These are phyloP conservation scores for Fusarium liriodendri DNA, from an alignment of 2,329 filamentous ascomycete genomes.

Conservation along the genomic window DNA sequence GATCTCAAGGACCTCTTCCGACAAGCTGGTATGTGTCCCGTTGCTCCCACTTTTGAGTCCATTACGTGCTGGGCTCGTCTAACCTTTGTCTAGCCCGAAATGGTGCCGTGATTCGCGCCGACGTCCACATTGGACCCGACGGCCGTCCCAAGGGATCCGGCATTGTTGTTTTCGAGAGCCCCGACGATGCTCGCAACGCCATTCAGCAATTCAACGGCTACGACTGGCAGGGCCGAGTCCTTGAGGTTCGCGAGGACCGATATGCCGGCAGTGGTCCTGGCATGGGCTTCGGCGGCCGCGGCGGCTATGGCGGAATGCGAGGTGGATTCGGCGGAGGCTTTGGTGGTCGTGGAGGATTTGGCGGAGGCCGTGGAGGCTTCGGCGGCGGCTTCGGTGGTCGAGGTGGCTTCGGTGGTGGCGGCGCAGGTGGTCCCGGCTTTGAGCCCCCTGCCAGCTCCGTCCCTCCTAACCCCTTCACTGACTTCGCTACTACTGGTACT, in stretches of 20 bases:
- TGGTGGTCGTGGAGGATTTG: constrained; percentile 65
- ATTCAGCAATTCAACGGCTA: constrained; percentile 99
- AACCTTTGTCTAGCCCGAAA: constrained; percentile 58
- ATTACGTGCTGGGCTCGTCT: constrained; percentile 12
- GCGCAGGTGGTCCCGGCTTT: constrained; percentile 50
- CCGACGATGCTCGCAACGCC: constrained; percentile 93
- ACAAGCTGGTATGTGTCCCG: constrained; percentile 82
- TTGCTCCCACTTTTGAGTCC: neutral
- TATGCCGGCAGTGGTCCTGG: constrained; percentile 76
- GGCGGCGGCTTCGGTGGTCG: constrained; percentile 55
- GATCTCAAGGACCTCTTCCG: constrained; percentile 99
- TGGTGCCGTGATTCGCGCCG: constrained; percentile 90
- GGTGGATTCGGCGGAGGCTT: constrained; percentile 69
- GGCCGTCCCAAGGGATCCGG: constrained; percentile 96
- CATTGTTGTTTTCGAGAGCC: constrained; percentile 95
- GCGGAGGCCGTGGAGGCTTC: constrained; percentile 56
- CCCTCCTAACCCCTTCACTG: constrained; percentile 91
- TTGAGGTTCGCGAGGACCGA: constrained; percentile 96
- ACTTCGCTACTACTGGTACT: constrained; percentile 87
- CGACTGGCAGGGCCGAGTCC: constrained; percentile 93
- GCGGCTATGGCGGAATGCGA: constrained; percentile 69
- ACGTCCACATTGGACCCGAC: constrained; percentile 92
- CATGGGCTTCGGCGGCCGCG: constrained; percentile 67
- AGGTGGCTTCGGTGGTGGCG: constrained; percentile 62
- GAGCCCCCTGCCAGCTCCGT: constrained; percentile 62